These are phyloP conservation scores for Claviceps cyperi DNA, from an alignment of 2,329 filamentous ascomycete species.

Conservation along the genomic window DNA sequence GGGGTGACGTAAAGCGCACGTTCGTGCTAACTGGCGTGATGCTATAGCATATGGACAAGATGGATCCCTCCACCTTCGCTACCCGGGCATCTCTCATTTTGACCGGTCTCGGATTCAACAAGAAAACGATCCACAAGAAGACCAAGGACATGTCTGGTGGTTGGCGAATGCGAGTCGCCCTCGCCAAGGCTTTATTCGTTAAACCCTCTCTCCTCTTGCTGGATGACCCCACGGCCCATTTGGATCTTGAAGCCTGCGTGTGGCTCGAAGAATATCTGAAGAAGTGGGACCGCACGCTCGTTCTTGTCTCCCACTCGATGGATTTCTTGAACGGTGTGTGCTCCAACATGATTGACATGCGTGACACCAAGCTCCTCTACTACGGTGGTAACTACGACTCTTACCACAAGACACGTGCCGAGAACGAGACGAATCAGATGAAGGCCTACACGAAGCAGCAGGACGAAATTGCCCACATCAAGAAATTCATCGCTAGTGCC, in stretches of 20 bases:
- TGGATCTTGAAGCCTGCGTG: slow-evolving; percentile 98
- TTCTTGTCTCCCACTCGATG: slow-evolving; percentile 94
- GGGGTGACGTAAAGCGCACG: not conserved
- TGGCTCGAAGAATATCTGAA: slow-evolving; percentile 99
- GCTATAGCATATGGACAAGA: slow-evolving; percentile 84
- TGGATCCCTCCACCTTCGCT: slow-evolving; percentile 95
- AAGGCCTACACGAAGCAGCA: slow-evolving; percentile 99
- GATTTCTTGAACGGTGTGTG: slow-evolving; percentile 99
- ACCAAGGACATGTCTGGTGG: slow-evolving; percentile 99
- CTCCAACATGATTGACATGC: slow-evolving; percentile 98
- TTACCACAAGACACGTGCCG: slow-evolving; percentile 82
- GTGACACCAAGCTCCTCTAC: slow-evolving; percentile 75
- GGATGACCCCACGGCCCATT: slow-evolving; percentile 95
- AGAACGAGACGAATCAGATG: slow-evolving; percentile 96
- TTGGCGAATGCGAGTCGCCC: slow-evolving; percentile 98
- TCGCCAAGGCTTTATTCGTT: slow-evolving; percentile 95
- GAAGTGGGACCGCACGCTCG: slow-evolving; percentile 96
- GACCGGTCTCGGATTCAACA: slow-evolving; percentile 99
- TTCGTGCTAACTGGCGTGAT: slow-evolving; percentile 9
- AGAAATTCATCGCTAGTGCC: slow-evolving; percentile 98
- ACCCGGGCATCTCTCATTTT: slow-evolving; percentile 92
- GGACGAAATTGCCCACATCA: slow-evolving; percentile 98
- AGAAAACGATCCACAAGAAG: slow-evolving; percentile 94
- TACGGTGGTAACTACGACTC: slow-evolving; percentile 99
- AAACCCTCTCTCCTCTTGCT: slow-evolving; percentile 91